Base-by-base conservation (phyloP, 768 basidiomycete species). In the Mycena chlorophos region DNA sequence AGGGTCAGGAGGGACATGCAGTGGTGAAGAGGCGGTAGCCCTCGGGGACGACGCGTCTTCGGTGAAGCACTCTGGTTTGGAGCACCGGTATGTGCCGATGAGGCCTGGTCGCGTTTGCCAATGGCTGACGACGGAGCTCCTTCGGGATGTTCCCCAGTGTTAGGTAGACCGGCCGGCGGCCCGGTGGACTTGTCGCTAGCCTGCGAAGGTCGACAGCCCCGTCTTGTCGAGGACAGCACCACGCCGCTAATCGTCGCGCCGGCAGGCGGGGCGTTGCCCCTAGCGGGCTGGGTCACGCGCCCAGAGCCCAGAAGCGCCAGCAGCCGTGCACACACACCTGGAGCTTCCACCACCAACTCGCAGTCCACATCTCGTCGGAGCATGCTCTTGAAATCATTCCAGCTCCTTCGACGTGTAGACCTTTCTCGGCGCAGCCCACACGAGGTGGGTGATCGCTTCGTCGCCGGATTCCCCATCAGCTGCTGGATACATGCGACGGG, bases 151-250 rank as follows among this genome's bases (percentile, higher is more conserved):
- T 74, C 69, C 8, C 69, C 66, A 51, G 39, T 70, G 63, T 10
- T 66, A 66, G 1, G 70, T 43, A 57, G 71, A 74, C 6, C 70
- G 53, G 53, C 53, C 53, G 48, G n/a, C n/a, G n/a, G n/a, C n/a
- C 54, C 49, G 3, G 53, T 46, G 3, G 31, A 25, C 17, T 54
- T 46, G 16, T 66, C 13, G 69, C n/a, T n/a, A n/a, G 70, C 70
- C 65, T 66, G 69, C 19, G 29, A 53, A 53, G 3, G 43, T 19
- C 64, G 67, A 53, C 2, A 53, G 43, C 43, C 46, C 6, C 0
- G 69, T 74, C 43, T 73, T 73, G 58, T 74, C 73, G 70, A 69
- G 0, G 69, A 52, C 5, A 74, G 34, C 14, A 74, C 70, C 2
- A 73, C 26, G 0, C 67, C 66, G 1, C 60, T 62, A 6, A 68